Evolutionary conservation across 331 rosid species (phyloP).

Genomic region (Quercus phellos): DNA sequence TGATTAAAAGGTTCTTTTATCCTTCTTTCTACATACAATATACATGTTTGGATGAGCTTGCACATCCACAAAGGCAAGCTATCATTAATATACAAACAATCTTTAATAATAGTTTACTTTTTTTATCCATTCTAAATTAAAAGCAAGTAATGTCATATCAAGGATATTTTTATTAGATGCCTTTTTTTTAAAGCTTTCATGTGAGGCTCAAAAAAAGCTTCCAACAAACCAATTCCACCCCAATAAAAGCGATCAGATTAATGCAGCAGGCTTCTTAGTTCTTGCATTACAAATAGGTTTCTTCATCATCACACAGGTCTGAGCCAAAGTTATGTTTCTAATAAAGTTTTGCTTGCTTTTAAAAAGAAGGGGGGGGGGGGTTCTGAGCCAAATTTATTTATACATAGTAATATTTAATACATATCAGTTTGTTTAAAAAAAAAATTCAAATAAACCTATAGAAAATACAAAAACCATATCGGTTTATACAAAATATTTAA

Average conservation of each 20-base stretch:
- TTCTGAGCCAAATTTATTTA: too few species aligned
- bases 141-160: not conserved
- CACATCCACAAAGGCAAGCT: not conserved
- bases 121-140: not conserved
- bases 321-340: too few species aligned
- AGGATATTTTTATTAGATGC: not conserved
- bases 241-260: not conserved
- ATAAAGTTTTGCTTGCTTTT: too few species aligned
- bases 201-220: not conserved
- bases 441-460: too few species aligned
- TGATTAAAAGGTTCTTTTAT: not conserved
- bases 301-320: not conserved
- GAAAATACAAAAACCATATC: too few species aligned
- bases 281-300: not conserved
- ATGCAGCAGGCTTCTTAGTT: not conserved
- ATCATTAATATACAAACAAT: not conserved
- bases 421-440: too few species aligned
- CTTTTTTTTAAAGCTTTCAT: not conserved
- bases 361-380: too few species aligned
- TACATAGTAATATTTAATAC: too few species aligned
- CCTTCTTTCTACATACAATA: slow-evolving; percentile 1
- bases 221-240: not conserved
- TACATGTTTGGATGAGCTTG: slow-evolving; percentile 33
- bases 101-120: not conserved
- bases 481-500: too few species aligned